Evolutionary conservation across 768 basidiomycete species (phyloP).

Genomic region (Termitomyces sp.): DNA sequence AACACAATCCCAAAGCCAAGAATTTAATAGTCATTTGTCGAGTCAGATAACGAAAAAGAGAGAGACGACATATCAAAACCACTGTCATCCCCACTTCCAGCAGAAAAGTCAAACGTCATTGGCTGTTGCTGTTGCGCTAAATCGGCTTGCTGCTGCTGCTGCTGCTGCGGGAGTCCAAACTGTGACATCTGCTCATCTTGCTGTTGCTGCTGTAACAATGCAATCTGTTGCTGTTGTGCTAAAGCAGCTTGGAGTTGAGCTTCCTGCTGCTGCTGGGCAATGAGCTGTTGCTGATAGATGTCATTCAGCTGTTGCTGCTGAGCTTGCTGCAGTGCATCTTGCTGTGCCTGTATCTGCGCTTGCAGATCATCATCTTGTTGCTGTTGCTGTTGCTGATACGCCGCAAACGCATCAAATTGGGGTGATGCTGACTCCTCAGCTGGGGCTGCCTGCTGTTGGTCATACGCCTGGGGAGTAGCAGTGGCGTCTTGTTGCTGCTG

Average conservation of each 20-base stretch:
- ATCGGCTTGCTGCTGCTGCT: too few relatives aligned
- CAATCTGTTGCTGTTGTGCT: background rate
- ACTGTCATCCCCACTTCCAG: background rate
- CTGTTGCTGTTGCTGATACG: background rate
- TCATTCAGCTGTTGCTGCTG: conserved; percentile 17
- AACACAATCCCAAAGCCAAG: too few relatives aligned
- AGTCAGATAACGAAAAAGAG: background rate
- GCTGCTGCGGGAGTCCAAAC: too few relatives aligned
- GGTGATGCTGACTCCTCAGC: background rate
- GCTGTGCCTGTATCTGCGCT: conserved; percentile 10
- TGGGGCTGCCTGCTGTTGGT: background rate
- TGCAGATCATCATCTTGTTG: background rate
- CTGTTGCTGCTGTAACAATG: too few relatives aligned
- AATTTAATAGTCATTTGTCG: background rate
- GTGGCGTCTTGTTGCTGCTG: background rate
- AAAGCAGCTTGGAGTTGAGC: background rate
- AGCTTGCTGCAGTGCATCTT: conserved; percentile 8
- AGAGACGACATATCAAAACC: background rate
- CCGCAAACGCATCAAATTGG: background rate
- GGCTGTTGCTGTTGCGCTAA: background rate
- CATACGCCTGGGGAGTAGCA: background rate
- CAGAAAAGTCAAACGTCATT: background rate
- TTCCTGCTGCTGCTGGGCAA: conserved; percentile 6
- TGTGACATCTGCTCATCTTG: too few relatives aligned
- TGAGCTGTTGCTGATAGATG: conserved; percentile 7